phyloP scores from a whole-genome alignment of 805 yeast species.

The Kurtzmaniella fragi region DNA sequence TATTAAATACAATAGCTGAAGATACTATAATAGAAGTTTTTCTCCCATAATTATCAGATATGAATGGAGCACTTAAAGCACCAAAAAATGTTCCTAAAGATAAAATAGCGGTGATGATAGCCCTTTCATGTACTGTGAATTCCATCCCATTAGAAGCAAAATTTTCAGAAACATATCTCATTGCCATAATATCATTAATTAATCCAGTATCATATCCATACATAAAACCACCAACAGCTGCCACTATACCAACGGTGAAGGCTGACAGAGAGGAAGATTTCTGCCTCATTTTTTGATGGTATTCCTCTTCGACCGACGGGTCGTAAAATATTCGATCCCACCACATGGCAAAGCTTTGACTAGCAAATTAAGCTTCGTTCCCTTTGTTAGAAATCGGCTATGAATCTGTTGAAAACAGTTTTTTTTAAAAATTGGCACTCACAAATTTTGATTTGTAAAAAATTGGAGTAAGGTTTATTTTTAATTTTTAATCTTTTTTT shows the following conservation, averaged over 20 bases:
- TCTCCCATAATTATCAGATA: conserved; percentile 72
- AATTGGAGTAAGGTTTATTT: too few species aligned
- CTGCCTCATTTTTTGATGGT: conserved; percentile 33
- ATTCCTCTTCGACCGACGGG: conserved; percentile 31
- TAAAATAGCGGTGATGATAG: conserved; percentile 72
- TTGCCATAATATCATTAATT: conserved; percentile 72
- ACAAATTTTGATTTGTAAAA: too few species aligned
- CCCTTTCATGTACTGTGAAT: conserved; percentile 59
- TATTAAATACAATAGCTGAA: conserved; percentile 56
- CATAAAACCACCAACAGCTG: conserved; percentile 87
- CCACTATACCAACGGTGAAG: conserved; percentile 67
- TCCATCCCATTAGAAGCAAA: conserved; percentile 41
- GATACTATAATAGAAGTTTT: conserved; percentile 58
- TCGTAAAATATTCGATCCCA: conserved; percentile 22
- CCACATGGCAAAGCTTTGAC: too few species aligned
- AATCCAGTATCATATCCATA: conserved; percentile 90
- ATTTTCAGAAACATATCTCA: conserved; percentile 57
- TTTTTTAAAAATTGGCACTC: not conserved
- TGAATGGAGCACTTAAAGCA: conserved; percentile 53
- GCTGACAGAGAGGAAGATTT: conserved; percentile 59
- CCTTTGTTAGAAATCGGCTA: too few species aligned
- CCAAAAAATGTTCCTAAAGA: conserved; percentile 80
- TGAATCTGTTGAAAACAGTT: not conserved
- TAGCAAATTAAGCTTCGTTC: too few species aligned
- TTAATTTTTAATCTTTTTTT: too few species aligned